These are phyloP conservation scores for Diutina scorzettiae DNA, from an alignment of 1,139 yeast genomes.

Conservation along the genomic window DNA sequence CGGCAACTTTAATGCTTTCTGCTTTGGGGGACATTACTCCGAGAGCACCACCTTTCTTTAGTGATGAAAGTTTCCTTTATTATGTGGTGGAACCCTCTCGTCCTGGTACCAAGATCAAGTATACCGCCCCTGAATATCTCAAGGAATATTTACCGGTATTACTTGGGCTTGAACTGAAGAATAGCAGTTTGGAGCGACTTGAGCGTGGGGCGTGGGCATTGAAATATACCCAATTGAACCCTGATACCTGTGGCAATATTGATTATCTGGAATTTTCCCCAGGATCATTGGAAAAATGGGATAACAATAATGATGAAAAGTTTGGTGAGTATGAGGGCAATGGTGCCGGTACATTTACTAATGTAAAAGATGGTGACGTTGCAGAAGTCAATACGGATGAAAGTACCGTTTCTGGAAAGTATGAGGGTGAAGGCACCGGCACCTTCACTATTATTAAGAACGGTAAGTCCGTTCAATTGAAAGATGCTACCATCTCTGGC, in stretches of 20 bases:
- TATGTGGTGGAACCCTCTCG: conserved; percentile 20
- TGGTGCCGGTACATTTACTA: not conserved
- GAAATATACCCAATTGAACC: not conserved
- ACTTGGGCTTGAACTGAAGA: not conserved
- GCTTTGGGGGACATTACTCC: conserved; percentile 14
- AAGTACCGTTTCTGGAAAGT: not conserved
- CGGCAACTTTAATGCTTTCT: conserved; percentile 33
- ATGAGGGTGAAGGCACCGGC: not conserved
- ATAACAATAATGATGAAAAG: not conserved
- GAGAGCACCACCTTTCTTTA: conserved; percentile 34
- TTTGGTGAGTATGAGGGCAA: not conserved
- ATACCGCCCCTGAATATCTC: conserved; percentile 29
- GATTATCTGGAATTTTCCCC: not conserved
- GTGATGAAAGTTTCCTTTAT: conserved; percentile 34
- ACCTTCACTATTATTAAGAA: not conserved
- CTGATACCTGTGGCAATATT: not conserved
- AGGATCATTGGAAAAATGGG: not conserved
- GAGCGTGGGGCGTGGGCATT: conserved; percentile 4
- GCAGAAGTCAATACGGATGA: not conserved
- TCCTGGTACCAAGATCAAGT: conserved; percentile 26
- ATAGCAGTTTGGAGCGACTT: not conserved
- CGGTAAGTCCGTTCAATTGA: not conserved
- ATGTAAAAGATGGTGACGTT: not conserved
- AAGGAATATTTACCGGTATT: conserved; percentile 13
- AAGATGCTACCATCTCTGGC: not conserved